phyloP scores from a whole-genome alignment of 2,329 filamentous ascomycete species.

The Curvularia hawaiiensis region DNA sequence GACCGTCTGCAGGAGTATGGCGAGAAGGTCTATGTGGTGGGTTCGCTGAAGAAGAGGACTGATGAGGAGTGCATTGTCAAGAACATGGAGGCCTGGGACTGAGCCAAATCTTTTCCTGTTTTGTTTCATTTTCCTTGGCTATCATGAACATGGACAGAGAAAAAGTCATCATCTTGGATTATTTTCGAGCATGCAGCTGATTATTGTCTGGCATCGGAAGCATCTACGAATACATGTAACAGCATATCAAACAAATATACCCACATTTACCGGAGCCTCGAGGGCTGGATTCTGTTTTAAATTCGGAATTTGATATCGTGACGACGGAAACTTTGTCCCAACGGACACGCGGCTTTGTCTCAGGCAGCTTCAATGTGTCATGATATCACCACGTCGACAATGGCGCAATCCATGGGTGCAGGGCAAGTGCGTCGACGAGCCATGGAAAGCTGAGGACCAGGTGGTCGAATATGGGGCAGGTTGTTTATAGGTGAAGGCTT shows the following conservation, averaged over 20 bases:
- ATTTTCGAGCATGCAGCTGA: neutral
- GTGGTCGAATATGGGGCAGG: neutral
- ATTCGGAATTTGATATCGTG: neutral
- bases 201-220: slow-evolving; percentile 10
- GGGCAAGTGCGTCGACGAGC: neutral
- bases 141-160: neutral
- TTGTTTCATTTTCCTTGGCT: neutral
- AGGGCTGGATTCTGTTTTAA: neutral
- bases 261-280: slow-evolving; percentile 13
- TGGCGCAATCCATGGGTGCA: slow-evolving; percentile 3
- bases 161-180: neutral
- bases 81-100: slow-evolving; percentile 60
- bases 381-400: slow-evolving; percentile 4
- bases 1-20: slow-evolving; percentile 67
- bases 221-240: slow-evolving; percentile 7
- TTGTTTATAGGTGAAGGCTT: neutral
- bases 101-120: slow-evolving; percentile 13
- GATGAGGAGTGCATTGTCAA: slow-evolving; percentile 63
- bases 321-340: neutral
- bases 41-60: slow-evolving; percentile 66
- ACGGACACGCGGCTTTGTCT: slow-evolving; percentile 4
- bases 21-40: slow-evolving; percentile 79
- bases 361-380: neutral
- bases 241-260: slow-evolving; percentile 18
- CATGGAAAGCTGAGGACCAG: slow-evolving; percentile 1